phyloP scores from a whole-genome alignment of 495 filamentous ascomycete genomes.

The Hypomontagnella monticulosa region DNA sequence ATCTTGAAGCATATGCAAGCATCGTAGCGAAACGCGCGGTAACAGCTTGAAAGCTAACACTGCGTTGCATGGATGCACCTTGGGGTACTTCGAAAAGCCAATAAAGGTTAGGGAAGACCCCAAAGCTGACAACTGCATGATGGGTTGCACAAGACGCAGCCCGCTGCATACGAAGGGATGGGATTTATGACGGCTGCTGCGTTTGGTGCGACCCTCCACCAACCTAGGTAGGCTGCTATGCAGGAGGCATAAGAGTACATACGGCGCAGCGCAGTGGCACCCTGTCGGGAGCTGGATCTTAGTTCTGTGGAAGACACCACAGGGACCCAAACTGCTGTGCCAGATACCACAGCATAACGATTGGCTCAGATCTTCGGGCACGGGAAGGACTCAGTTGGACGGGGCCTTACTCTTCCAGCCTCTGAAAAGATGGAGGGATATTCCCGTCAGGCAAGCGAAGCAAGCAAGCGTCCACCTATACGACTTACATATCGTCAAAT shows the following conservation, averaged over 20 bases:
- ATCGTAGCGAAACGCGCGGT: slow-evolving; percentile 34
- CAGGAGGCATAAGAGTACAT: slow-evolving; percentile 24
- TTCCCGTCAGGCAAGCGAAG: slow-evolving; percentile 31
- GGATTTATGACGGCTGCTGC: slow-evolving; percentile 44
- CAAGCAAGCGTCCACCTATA: slow-evolving; percentile 29
- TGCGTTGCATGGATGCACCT: slow-evolving; percentile 41
- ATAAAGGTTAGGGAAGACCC: slow-evolving; percentile 36
- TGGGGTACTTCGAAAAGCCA: slow-evolving; percentile 36
- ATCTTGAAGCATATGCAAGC: slow-evolving; percentile 29
- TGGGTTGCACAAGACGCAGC: slow-evolving; percentile 43
- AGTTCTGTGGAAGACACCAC: slow-evolving; percentile 41
- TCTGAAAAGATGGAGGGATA: slow-evolving; percentile 31
- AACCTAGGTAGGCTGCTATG: slow-evolving; percentile 30
- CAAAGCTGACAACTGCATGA: slow-evolving; percentile 45
- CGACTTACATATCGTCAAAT: background rate
- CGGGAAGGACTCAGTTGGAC: slow-evolving; percentile 32
- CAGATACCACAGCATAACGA: slow-evolving; percentile 43
- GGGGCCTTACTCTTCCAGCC: slow-evolving; percentile 12
- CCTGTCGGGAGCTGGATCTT: slow-evolving; percentile 45
- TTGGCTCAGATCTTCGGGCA: slow-evolving; percentile 43
- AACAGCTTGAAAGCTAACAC: slow-evolving; percentile 29
- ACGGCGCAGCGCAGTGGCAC: slow-evolving; percentile 39
- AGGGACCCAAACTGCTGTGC: slow-evolving; percentile 36
- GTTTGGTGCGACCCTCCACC: slow-evolving; percentile 42
- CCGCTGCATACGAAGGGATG: slow-evolving; percentile 43